A percentile compares a stretch with the other conserved stretches of the same genome.
phyloP scores from a whole-genome alignment of 768 basidiomycete species.

The Suillus fuscotomentosus region DNA sequence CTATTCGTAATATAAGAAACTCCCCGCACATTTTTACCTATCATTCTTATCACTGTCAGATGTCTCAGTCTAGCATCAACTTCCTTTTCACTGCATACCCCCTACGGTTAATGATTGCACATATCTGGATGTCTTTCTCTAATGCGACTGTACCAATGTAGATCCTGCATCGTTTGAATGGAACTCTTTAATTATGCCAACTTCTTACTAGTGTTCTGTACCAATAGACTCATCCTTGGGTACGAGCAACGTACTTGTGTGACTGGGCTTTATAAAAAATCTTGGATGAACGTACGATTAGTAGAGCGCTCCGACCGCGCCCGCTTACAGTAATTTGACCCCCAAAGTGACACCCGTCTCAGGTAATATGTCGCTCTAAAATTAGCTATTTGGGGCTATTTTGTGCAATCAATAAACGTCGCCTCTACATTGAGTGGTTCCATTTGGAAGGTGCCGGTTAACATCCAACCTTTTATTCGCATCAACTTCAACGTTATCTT shows the following conservation, averaged over 20 bases:
- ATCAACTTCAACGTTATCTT: not conserved
- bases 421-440: not conserved
- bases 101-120: slow-evolving; percentile 20
- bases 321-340: not conserved
- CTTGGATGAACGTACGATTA: not conserved
- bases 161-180: slow-evolving; percentile 17
- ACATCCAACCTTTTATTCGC: slow-evolving; percentile 11
- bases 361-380: not conserved
- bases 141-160: slow-evolving; percentile 17
- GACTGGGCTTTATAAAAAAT: not conserved
- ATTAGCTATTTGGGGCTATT: not conserved
- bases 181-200: slow-evolving; percentile 3
- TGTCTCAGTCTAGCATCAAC: slow-evolving; percentile 13
- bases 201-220: not conserved
- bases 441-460: not conserved
- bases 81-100: slow-evolving; percentile 21
- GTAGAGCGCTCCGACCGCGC: not conserved
- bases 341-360: no score
- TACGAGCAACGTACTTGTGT: no score
- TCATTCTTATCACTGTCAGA: slow-evolving; percentile 21
- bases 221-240: not conserved
- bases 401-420: not conserved
- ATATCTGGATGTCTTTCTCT: slow-evolving; percentile 16
- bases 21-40: not conserved
- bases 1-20: not conserved